A percentile compares a stretch with the other conserved stretches of the same genome.
phyloP scores from a whole-genome alignment of 345 rosid genomes.

The Gynandropsis gynandra region DNA sequence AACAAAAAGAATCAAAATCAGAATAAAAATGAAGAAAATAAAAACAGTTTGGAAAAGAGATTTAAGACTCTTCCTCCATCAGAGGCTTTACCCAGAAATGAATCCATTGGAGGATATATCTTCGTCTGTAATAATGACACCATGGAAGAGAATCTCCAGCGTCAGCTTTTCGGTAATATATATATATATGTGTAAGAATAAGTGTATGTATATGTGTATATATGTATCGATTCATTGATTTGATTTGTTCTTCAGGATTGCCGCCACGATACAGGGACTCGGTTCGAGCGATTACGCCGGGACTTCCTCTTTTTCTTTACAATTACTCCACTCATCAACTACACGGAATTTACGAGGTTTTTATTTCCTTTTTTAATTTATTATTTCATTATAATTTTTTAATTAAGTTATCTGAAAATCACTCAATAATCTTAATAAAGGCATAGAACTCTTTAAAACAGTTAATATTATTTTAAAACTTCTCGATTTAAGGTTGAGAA shows the following conservation, averaged over 20 bases:
- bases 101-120: constrained; percentile 91
- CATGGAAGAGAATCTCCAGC: constrained; percentile 84
- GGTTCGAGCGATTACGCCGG: constrained; percentile 94
- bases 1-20: constrained; percentile 34
- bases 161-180: constrained; percentile 96
- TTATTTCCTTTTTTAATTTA: neutral
- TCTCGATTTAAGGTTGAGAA: too few relatives aligned
- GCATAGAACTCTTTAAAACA: too few relatives aligned
- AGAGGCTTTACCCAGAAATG: constrained; percentile 81
- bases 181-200: too few relatives aligned
- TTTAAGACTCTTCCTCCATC: constrained; percentile 94
- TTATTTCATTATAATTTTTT: neutral
- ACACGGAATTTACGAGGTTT: constrained; percentile 88
- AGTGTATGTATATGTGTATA: too few relatives aligned
- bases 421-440: too few relatives aligned
- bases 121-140: constrained; percentile 99
- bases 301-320: constrained; percentile 92
- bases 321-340: constrained; percentile 99
- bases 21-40: constrained; percentile 32
- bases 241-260: constrained; percentile 36
- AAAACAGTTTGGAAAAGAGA: constrained; percentile 54
- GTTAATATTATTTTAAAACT: too few relatives aligned
- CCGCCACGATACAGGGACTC: constrained; percentile 96
- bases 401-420: too few relatives aligned
- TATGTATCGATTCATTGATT: too few relatives aligned